A percentile compares a stretch with the other conserved stretches of the same genome.
These are phyloP conservation scores for Chlorella sp. DNA, from an alignment of 139 green algal species.

Conservation along the genomic window DNA sequence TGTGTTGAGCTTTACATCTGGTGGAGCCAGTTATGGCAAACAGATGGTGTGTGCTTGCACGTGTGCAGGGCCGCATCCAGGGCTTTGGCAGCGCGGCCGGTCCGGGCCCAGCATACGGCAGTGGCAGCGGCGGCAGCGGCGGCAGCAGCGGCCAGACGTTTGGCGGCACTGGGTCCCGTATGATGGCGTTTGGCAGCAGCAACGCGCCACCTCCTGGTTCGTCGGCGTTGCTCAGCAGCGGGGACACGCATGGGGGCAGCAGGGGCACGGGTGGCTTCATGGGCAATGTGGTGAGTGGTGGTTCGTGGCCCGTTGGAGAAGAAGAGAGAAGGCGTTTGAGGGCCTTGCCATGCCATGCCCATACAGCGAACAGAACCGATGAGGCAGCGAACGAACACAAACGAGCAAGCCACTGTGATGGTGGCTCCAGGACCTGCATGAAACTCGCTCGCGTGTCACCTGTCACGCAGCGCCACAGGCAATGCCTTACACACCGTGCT, in stretches of 20 bases:
- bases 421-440: no score
- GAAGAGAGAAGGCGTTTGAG: no score
- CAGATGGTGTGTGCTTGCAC: neutral
- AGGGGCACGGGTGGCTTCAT: neutral
- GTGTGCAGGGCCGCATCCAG: slow-evolving; percentile 61
- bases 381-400: no score
- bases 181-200: slow-evolving; percentile 58
- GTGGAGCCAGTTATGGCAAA: no score
- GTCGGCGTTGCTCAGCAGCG: neutral
- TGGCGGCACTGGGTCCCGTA: slow-evolving; percentile 11
- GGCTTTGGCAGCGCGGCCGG: slow-evolving; percentile 63
- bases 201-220: slow-evolving; percentile 5
- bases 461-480: neutral
- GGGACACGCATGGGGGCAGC: neutral
- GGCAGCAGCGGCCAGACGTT: neutral
- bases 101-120: neutral
- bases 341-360: no score
- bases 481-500: no score
- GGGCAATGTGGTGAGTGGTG: slow-evolving; percentile 6
- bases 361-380: no score
- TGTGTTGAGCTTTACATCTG: no score
- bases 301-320: no score
- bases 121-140: slow-evolving; percentile 14
- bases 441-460: no score
- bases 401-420: no score